These are phyloP conservation scores for Wickerhamiella siamensis DNA, from an alignment of 805 yeast genomes.

Conservation along the genomic window DNA sequence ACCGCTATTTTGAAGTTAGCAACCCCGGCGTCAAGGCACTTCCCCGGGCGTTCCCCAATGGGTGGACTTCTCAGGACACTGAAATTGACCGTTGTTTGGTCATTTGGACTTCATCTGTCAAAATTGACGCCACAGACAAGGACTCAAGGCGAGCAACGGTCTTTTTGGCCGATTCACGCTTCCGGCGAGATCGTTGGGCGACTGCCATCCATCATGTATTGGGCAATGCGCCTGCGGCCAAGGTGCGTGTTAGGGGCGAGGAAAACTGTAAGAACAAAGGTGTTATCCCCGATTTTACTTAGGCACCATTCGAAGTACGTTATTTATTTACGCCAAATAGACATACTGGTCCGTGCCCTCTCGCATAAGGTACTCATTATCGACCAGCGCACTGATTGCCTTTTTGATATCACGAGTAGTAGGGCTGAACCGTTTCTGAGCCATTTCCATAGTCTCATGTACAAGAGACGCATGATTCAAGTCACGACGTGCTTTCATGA, in stretches of 20 bases:
- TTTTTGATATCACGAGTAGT: slow-evolving; percentile 73
- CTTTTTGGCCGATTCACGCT: slow-evolving; percentile 68
- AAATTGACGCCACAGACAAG: slow-evolving; percentile 33
- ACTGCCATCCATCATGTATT: slow-evolving; percentile 24
- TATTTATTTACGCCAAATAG: slow-evolving; percentile 47
- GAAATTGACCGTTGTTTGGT: slow-evolving; percentile 67
- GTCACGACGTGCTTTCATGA: slow-evolving; percentile 85
- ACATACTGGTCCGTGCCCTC: slow-evolving; percentile 65
- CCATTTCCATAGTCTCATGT: slow-evolving; percentile 77
- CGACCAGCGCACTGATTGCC: slow-evolving; percentile 73
- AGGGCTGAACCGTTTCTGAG: slow-evolving; percentile 72
- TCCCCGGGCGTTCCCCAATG: slow-evolving; percentile 68
- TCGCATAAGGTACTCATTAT: slow-evolving; percentile 72
- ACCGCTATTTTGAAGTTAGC: slow-evolving; percentile 31
- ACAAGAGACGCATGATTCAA: slow-evolving; percentile 67
- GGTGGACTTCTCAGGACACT: slow-evolving; percentile 71
- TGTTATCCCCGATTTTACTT: background rate
- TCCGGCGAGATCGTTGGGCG: slow-evolving; percentile 80
- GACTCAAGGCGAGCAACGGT: slow-evolving; percentile 53
- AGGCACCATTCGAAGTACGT: background rate
- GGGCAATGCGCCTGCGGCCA: slow-evolving; percentile 12
- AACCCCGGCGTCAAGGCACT: slow-evolving; percentile 43
- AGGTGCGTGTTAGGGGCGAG: background rate
- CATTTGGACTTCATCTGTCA: slow-evolving; percentile 51
- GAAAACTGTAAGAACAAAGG: slow-evolving; percentile 9